Evolutionary conservation across 768 basidiomycete genomes (phyloP).

Genomic region (Amyloporia xantha): DNA sequence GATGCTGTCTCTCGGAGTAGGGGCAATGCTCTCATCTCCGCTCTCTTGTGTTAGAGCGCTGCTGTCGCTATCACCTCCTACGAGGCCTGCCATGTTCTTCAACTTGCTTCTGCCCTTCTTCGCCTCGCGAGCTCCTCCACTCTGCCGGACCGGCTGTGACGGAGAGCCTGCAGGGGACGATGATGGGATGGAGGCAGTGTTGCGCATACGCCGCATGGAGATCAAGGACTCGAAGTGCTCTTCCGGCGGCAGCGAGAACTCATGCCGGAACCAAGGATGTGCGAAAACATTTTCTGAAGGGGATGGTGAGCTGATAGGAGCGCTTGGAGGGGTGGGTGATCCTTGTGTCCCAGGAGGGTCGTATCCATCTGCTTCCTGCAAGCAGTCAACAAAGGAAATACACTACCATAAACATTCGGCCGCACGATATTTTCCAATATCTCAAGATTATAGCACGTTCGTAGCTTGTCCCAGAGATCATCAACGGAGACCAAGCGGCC

Average conservation of each 20-base stretch:
- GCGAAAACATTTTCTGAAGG: constrained; percentile 59
- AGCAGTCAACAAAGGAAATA: background rate
- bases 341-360: constrained; percentile 16
- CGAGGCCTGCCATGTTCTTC: constrained; percentile 59
- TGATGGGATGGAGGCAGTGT: constrained; percentile 57
- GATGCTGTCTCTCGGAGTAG: constrained; percentile 59
- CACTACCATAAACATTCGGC: background rate
- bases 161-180: constrained; percentile 45
- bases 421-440: constrained; percentile 62
- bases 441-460: constrained; percentile 67
- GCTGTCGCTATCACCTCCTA: constrained; percentile 78
- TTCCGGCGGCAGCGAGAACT: constrained; percentile 58
- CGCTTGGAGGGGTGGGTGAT: constrained; percentile 35
- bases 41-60: constrained; percentile 81
- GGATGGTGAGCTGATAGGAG: constrained; percentile 57
- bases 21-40: constrained; percentile 59
- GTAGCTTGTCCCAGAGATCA: constrained; percentile 71
- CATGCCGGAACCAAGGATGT: constrained; percentile 71
- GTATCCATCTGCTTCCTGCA: constrained; percentile 39
- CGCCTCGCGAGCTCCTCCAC: constrained; percentile 20
- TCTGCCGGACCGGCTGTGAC: constrained; percentile 24
- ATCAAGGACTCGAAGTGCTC: constrained; percentile 54
- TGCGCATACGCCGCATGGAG: constrained; percentile 54
- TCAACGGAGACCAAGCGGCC: constrained; percentile 51
- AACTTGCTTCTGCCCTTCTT: constrained; percentile 42